Base-by-base conservation (phyloP, 78 protist species). In the Dictyostelium firmibasis region DNA sequence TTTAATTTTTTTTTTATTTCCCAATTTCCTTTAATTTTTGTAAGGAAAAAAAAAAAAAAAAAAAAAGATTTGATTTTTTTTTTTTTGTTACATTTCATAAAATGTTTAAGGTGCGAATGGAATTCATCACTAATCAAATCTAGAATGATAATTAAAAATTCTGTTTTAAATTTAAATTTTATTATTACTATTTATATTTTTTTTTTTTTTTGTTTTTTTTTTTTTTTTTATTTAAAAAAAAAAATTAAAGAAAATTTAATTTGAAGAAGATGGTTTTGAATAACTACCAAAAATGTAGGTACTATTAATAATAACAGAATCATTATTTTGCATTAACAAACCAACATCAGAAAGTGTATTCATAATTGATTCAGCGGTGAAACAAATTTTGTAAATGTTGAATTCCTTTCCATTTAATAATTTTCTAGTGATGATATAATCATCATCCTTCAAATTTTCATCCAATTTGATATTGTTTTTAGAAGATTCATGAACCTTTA, bases 351-450 rank as follows among this genome's bases (percentile, higher is more conserved):
- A 14, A 2, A 85, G 76, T 1, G 79, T 74, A 16, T 44, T n/a
- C 33, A 85, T 70, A 23, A 85, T 85, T 38, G 78, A 38, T 35
- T 85, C 91, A 3, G 47, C 36, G 2, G 91, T 70, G 83, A 85
- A 85, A n/a, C 91, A 79, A 74, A 85, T 74, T 10, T 85, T 85
- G 9, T 72, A 79, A 47, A 85, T 50, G 35, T 41, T 85, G 43
- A 27, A 85, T 18, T 27, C 76, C 3, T 85, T 62, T 14, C 91
- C 91, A 74, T 44, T 75, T 4, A 50, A 18, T n/a, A 85, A 74
- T 9, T 69, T 69, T 74, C 91, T 85, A 27, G 72, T 41, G 35
- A 85, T 77, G 25, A 77, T 31, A 41, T 77, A 77, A 38, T 77
- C 81, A 18, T 85, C 33, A 85, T 85, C 91, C 27, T 8, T 50